phyloP scores from a whole-genome alignment of 2,329 filamentous ascomycete genomes.

The Pezicula carpinea region DNA sequence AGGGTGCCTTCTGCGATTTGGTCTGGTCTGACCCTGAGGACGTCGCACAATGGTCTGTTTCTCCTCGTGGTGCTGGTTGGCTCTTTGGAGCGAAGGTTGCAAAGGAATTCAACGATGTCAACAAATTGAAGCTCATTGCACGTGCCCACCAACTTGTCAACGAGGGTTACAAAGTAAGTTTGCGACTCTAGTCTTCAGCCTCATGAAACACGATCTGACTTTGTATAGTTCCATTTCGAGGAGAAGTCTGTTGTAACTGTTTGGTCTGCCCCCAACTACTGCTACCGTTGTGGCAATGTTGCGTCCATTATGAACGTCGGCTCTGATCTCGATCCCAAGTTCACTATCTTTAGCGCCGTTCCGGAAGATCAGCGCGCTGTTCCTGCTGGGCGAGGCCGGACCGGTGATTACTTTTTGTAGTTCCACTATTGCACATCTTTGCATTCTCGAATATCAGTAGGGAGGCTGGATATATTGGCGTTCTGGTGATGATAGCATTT shows the following conservation, averaged over 20 bases:
- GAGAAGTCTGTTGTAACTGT: slow-evolving; percentile 89
- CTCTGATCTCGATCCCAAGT: slow-evolving; percentile 80
- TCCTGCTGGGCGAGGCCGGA: slow-evolving; percentile 63
- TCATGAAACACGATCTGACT: slow-evolving; percentile 24
- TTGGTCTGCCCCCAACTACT: slow-evolving; percentile 49
- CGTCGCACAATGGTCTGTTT: slow-evolving; percentile 66
- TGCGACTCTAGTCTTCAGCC: neutral
- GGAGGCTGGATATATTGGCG: neutral
- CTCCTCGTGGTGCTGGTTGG: slow-evolving; percentile 60
- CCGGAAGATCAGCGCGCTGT: slow-evolving; percentile 79
- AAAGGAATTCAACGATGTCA: slow-evolving; percentile 74
- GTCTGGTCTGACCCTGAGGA: slow-evolving; percentile 74
- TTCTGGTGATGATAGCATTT: neutral
- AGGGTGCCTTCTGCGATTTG: slow-evolving; percentile 72
- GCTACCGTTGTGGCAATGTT: slow-evolving; percentile 47
- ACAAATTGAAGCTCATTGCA: slow-evolving; percentile 66
- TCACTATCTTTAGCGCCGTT: slow-evolving; percentile 89
- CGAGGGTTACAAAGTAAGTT: slow-evolving; percentile 64
- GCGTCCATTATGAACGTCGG: slow-evolving; percentile 85
- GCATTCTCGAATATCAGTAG: neutral
- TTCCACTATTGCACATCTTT: neutral
- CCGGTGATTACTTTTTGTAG: slow-evolving; percentile 64
- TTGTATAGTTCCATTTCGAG: slow-evolving; percentile 75
- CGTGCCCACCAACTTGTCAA: slow-evolving; percentile 73
- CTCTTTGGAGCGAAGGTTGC: slow-evolving; percentile 58